phyloP scores from a whole-genome alignment of 345 rosid species.

The Raphanus raphanistrum region DNA sequence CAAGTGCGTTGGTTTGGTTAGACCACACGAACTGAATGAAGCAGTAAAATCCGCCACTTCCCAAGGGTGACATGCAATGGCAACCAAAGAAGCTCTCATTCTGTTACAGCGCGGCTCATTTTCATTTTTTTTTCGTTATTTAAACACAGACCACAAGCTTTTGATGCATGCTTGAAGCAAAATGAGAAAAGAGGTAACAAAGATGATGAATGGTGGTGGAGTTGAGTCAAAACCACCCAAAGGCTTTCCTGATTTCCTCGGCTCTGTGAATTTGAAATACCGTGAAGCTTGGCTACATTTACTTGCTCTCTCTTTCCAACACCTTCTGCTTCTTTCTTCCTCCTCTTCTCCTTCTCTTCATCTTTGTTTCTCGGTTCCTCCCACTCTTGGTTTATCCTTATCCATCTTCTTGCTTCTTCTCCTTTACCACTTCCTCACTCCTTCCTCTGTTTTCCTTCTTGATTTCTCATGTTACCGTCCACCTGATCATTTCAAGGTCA shows the following conservation, averaged over 20 bases:
- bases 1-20: slow-evolving; percentile 10
- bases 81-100: slow-evolving; percentile 38
- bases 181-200: slow-evolving; percentile 48
- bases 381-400: slow-evolving; percentile 36
- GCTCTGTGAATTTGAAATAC: slow-evolving; percentile 57
- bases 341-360: slow-evolving; percentile 39
- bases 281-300: slow-evolving; percentile 63
- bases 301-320: slow-evolving; percentile 47
- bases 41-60: slow-evolving; percentile 35
- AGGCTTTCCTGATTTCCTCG: slow-evolving; percentile 53
- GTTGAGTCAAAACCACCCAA: slow-evolving; percentile 47
- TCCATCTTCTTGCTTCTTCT: slow-evolving; percentile 39
- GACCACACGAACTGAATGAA: slow-evolving; percentile 34
- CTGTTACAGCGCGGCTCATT: slow-evolving; percentile 30
- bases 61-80: slow-evolving; percentile 41
- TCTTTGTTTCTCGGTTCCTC: slow-evolving; percentile 40
- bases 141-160: slow-evolving; percentile 14
- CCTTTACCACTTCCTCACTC: slow-evolving; percentile 45
- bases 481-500: slow-evolving; percentile 66
- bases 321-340: slow-evolving; percentile 36
- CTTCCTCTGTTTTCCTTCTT: slow-evolving; percentile 50
- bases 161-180: slow-evolving; percentile 26
- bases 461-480: slow-evolving; percentile 74
- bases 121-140: slow-evolving; percentile 7
- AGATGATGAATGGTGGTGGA: slow-evolving; percentile 52